Base-by-base conservation (phyloP, 768 basidiomycete genomes). In the Holtermanniella nyarrowii region DNA sequence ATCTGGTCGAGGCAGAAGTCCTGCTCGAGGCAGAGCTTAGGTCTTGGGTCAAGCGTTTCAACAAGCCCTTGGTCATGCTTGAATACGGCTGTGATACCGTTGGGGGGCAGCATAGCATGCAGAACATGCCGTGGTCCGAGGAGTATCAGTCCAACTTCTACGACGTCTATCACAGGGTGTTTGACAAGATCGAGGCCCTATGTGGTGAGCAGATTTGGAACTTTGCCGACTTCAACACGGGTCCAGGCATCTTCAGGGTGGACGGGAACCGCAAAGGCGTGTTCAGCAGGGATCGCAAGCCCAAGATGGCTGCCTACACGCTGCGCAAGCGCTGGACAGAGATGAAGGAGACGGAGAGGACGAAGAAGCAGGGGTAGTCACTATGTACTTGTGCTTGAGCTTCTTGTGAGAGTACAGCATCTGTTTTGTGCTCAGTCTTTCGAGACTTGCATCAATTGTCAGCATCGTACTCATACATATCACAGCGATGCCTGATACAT, bases 191-290 rank as follows among this genome's bases (percentile, higher is more conserved):
- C 3, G 57, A 58, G 11, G 49, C 57, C 10, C 40, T 61, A 14
- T 39, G 47, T 16, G 59, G 59, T 11, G 59, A 61, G 46, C 59
- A 61, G 18, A 58, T 59, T 21, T 62, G 60, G 60, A 57, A 57
- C 50, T 62, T 62, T 57, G 60, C 60, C 5, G 60, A 62, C 45
- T 62, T 62, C 26, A 25, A 25, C 10, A 62, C 60, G 13, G 50
- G 52, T 10, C 43, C 48, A 5, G 60, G 60, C 16, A 52, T 62
- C 40, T 41, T 62, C 46, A 46, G 60, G 26, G 60, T 62, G 16
- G 60, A 62, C 44, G 60, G 60, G 27, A 62, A 62, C 44, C 56
- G 43, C 48, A 62, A 62, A 55, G 60, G 60, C 16, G 46, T 62
- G 2, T 62, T 62, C 40, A 54, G 42, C 4, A 42, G 60, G 39